These are phyloP conservation scores for Clavaria fumosa DNA, from an alignment of 768 basidiomycete genomes.

Conservation along the genomic window DNA sequence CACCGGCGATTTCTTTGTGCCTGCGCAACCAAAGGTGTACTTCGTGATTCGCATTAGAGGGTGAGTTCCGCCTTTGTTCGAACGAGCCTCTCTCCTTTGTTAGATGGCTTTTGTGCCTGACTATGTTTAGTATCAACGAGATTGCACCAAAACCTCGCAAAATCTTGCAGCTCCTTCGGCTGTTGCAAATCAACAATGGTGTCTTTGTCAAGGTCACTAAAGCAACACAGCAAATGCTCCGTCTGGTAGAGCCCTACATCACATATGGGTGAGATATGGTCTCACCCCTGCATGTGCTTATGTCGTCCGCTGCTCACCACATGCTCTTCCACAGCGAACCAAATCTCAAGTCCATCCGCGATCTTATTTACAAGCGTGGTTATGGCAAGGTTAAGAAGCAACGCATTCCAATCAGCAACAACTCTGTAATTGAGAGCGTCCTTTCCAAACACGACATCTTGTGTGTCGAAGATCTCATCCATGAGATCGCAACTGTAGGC, in stretches of 20 bases:
- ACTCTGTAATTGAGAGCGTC: slow-evolving; percentile 77
- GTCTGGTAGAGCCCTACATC: slow-evolving; percentile 92
- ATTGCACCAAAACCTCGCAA: slow-evolving; percentile 99
- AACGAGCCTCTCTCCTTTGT: no score
- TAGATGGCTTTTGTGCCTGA: no score
- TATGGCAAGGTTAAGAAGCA: slow-evolving; percentile 98
- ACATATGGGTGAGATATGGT: slow-evolving; percentile 66
- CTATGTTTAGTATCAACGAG: slow-evolving; percentile 99
- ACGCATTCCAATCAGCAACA: slow-evolving; percentile 89
- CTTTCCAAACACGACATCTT: slow-evolving; percentile 94
- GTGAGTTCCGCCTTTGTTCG: slow-evolving; percentile 30
- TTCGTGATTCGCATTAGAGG: slow-evolving; percentile 96
- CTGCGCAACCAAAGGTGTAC: slow-evolving; percentile 92
- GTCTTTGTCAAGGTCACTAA: slow-evolving; percentile 95
- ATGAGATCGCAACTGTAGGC: slow-evolving; percentile 89
- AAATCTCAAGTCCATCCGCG: slow-evolving; percentile 92
- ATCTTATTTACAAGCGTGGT: slow-evolving; percentile 98
- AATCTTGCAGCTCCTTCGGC: slow-evolving; percentile 94
- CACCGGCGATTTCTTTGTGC: slow-evolving; percentile 93
- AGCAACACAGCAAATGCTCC: slow-evolving; percentile 96
- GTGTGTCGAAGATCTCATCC: slow-evolving; percentile 92
- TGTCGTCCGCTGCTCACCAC: not conserved
- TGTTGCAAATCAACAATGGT: slow-evolving; percentile 99
- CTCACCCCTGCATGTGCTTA: not conserved
- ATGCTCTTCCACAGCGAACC: no score